These are phyloP conservation scores for Oidium heveae DNA, from an alignment of 2,329 filamentous ascomycete genomes.

Conservation along the genomic window DNA sequence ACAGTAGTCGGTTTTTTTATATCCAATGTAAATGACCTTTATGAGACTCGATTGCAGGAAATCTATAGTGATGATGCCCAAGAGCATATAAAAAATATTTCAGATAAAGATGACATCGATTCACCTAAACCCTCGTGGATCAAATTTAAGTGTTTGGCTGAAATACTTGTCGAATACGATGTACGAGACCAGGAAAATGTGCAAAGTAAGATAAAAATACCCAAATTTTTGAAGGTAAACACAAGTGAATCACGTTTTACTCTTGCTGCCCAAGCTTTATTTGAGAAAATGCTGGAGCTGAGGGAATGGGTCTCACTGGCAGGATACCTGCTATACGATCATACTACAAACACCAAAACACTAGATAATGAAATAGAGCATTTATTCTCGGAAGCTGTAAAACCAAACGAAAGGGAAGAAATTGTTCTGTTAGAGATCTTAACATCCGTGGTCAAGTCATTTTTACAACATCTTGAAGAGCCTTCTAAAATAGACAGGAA, in stretches of 20 bases:
- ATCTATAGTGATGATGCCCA: constrained; percentile 57
- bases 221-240: constrained; percentile 27
- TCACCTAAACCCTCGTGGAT: constrained; percentile 66
- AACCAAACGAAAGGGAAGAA: constrained; percentile 32
- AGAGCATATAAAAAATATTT: constrained; percentile 45
- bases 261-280: constrained; percentile 64
- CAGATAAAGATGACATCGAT: constrained; percentile 51
- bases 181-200: constrained; percentile 35
- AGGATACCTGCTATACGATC: constrained; percentile 79
- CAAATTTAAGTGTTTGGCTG: constrained; percentile 70
- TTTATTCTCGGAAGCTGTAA: constrained; percentile 10
- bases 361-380: constrained; percentile 40
- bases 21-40: constrained; percentile 60
- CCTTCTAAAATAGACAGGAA: constrained; percentile 31
- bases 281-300: constrained; percentile 57
- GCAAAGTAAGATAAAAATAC: constrained; percentile 20
- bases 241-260: constrained; percentile 60
- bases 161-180: constrained; percentile 64
- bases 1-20: constrained; percentile 79
- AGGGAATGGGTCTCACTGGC: constrained; percentile 71
- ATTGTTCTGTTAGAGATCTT: constrained; percentile 68
- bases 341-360: constrained; percentile 31
- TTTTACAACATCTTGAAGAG: constrained; percentile 40
- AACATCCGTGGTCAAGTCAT: constrained; percentile 54
- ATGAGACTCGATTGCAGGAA: constrained; percentile 57